Percentiles rank a stretch among this genome's conserved stretches.
These are phyloP conservation scores for Lantana camara DNA, from an alignment of 257 asterid genomes.

Conservation along the genomic window DNA sequence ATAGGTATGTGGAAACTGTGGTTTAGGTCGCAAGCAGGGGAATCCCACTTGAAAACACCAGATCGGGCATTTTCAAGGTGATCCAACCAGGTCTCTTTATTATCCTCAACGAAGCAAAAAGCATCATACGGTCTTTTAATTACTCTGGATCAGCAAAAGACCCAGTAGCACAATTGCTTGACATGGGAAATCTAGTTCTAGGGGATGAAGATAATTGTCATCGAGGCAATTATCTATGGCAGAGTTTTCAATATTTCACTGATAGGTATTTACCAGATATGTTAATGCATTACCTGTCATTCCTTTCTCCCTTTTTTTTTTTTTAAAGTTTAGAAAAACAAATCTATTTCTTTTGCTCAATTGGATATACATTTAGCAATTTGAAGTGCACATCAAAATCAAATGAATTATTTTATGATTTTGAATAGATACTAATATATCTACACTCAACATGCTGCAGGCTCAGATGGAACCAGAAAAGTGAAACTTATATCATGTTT, in stretches of 20 bases:
- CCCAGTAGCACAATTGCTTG: neutral
- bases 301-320: no score
- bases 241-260: neutral
- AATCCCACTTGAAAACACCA: neutral
- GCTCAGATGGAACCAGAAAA: no score
- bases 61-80: neutral
- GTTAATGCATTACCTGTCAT: no score
- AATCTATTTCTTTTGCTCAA: no score
- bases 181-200: neutral
- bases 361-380: no score
- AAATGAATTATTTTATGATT: no score
- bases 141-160: neutral
- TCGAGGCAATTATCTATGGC: no score
- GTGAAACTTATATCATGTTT: no score
- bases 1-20: slow-evolving; percentile 13
- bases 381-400: no score
- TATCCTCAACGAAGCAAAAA: neutral
- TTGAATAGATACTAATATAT: no score
- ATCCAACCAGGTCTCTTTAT: neutral
- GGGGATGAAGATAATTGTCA: neutral
- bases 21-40: slow-evolving; percentile 18
- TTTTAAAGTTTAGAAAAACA: no score
- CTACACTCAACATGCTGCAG: no score
- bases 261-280: slow-evolving; percentile 9
- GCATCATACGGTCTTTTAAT: neutral